These are phyloP conservation scores for Calocybe gangraenosa DNA, from an alignment of 768 basidiomycete species.

Conservation along the genomic window DNA sequence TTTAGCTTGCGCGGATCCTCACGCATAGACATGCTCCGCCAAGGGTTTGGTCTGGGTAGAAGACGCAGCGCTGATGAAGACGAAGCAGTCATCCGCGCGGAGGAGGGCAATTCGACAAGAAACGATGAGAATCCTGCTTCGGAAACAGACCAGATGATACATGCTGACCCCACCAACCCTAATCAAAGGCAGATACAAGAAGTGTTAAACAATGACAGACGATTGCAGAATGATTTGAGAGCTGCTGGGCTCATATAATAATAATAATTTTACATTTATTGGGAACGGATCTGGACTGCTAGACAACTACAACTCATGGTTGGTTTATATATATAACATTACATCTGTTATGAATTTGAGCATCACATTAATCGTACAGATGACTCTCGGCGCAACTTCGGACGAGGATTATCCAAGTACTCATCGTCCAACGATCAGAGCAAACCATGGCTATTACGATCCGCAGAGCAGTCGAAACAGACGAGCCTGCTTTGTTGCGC, in stretches of 20 bases:
- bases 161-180: conserved; percentile 35
- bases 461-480: conserved; percentile 51
- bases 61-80: conserved; percentile 24
- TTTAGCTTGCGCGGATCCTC: conserved; percentile 37
- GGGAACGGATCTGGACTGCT: neutral
- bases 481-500: conserved; percentile 53
- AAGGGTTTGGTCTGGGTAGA: conserved; percentile 38
- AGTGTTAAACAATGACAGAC: conserved; percentile 50
- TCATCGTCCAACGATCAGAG: neutral
- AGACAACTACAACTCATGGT: no score
- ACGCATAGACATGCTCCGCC: conserved; percentile 37
- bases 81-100: conserved; percentile 21
- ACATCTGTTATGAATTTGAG: conserved; percentile 1
- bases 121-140: conserved; percentile 20
- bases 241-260: conserved; percentile 59
- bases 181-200: conserved; percentile 38
- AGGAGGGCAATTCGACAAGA: conserved; percentile 22
- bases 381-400: no score
- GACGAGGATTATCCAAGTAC: no score
- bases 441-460: conserved; percentile 40
- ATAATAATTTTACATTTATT: neutral
- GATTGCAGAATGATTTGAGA: conserved; percentile 56
- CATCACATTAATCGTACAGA: neutral
- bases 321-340: neutral
- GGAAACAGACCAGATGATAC: conserved; percentile 36